Conservation (phyloP, 495 filamentous ascomycete genomes). For the Pyrenula aspistea region DNA sequence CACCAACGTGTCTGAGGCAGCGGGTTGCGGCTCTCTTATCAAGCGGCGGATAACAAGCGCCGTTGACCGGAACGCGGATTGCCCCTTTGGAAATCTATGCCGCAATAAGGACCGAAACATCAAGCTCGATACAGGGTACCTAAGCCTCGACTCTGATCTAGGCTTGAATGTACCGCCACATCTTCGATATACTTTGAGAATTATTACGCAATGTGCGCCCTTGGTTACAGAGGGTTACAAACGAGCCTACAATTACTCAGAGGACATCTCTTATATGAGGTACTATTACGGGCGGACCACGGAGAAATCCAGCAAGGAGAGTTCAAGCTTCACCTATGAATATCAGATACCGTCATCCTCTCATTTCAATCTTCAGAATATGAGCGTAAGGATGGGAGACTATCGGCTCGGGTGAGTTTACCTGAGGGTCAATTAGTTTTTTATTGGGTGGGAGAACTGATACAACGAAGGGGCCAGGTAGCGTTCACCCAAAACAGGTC, state of each 20-base stretch:
- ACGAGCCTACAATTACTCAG: neutral
- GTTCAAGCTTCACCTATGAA: neutral
- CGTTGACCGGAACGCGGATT: constrained; percentile 5
- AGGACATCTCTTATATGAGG: constrained; percentile 1
- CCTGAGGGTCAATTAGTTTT: too few relatives aligned
- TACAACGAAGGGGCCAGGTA: neutral
- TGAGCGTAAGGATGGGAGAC: neutral
- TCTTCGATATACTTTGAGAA: constrained; percentile 2
- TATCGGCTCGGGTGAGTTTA: neutral
- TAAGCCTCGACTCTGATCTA: constrained; percentile 8
- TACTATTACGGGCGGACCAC: constrained; percentile 2
- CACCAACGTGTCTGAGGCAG: too few relatives aligned
- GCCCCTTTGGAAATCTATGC: constrained; percentile 9
- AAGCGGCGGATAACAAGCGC: neutral
- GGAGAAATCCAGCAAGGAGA: neutral
- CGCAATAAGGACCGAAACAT: constrained; percentile 4
- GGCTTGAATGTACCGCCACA: constrained; percentile 10
- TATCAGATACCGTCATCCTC: neutral
- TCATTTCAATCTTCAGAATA: neutral
- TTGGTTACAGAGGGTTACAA: constrained; percentile 9
- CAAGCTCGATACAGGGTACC: constrained; percentile 7
- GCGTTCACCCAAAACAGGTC: neutral
- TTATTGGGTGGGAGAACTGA: neutral
- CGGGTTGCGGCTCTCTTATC: constrained; percentile 3
- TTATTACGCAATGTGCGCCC: constrained; percentile 9